Evolutionary conservation across 2,329 filamentous ascomycete genomes (phyloP).

Genomic region (Neopestalotiopsis rosae): DNA sequence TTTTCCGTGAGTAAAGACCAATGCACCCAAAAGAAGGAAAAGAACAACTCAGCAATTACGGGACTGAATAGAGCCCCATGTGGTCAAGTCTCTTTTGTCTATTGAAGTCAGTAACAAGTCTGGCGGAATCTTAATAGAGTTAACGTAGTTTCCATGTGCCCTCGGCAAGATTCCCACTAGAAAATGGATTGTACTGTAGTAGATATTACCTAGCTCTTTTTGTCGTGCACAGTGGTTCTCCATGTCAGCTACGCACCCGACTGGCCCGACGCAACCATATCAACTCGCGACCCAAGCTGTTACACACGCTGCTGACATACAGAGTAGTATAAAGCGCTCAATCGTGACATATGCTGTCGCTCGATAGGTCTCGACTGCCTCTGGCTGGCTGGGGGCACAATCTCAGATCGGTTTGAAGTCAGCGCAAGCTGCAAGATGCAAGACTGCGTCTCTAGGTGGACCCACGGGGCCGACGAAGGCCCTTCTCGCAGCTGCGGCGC

Average conservation of each 20-base stretch:
- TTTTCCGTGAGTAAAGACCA: background rate
- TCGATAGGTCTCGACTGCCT: background rate
- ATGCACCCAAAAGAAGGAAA: background rate
- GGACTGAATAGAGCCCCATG: background rate
- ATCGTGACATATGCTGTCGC: constrained; percentile 1
- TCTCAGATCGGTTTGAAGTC: constrained; percentile 5
- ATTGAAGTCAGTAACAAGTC: background rate
- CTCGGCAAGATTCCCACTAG: background rate
- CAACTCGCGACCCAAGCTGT: background rate
- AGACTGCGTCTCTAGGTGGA: constrained; percentile 11
- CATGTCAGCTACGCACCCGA: background rate
- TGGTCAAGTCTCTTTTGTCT: background rate
- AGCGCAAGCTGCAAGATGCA: constrained; percentile 6
- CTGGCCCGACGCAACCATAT: constrained; percentile 1
- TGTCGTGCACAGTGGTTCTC: too few species aligned
- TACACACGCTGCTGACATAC: background rate
- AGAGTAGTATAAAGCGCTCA: background rate
- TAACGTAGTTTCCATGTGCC: background rate
- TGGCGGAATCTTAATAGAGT: background rate
- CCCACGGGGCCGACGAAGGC: constrained; percentile 14
- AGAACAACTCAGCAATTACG: background rate
- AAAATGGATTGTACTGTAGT: too few species aligned
- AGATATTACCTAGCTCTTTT: too few species aligned
- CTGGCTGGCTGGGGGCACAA: too few species aligned
- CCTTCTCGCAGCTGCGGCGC: constrained; percentile 16